Conservation (phyloP, 306 rosid genomes). For the Pachyrhizus erosus region DNA sequence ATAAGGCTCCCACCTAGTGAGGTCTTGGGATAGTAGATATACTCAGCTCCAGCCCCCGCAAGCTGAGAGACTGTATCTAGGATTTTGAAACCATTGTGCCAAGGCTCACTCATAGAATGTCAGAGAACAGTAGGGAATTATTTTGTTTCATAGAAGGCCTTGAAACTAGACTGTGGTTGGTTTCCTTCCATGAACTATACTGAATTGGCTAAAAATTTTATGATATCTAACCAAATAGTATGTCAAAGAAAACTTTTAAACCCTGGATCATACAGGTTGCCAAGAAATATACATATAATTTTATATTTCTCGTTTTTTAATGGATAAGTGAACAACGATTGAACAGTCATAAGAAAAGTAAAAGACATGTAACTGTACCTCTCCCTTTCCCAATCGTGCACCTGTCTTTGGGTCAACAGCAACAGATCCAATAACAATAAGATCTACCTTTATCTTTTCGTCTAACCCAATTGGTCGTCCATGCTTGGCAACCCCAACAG, state of each 20-base stretch:
- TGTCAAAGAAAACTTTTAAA: background rate
- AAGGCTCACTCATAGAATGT: background rate
- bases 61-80: background rate
- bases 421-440: conserved; percentile 88
- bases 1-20: background rate
- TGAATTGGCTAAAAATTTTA: background rate
- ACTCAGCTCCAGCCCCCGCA: background rate
- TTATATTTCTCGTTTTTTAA: conserved; percentile 9
- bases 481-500: conserved; percentile 85
- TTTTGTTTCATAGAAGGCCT: background rate
- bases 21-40: background rate
- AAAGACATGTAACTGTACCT: conserved; percentile 56
- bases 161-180: conserved; percentile 1
- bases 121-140: background rate
- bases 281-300: background rate
- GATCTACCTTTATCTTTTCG: conserved; percentile 83
- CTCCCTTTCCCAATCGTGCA: conserved; percentile 95
- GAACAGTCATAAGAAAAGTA: conserved; percentile 14
- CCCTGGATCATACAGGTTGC: background rate
- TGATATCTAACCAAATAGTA: conserved; percentile 9
- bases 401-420: conserved; percentile 92
- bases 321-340: background rate
- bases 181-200: background rate
- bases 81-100: background rate
- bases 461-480: conserved; percentile 85